Conservation (phyloP, 192 early-diverging fungal genomes). For the Dimargaris cristalligena region DNA sequence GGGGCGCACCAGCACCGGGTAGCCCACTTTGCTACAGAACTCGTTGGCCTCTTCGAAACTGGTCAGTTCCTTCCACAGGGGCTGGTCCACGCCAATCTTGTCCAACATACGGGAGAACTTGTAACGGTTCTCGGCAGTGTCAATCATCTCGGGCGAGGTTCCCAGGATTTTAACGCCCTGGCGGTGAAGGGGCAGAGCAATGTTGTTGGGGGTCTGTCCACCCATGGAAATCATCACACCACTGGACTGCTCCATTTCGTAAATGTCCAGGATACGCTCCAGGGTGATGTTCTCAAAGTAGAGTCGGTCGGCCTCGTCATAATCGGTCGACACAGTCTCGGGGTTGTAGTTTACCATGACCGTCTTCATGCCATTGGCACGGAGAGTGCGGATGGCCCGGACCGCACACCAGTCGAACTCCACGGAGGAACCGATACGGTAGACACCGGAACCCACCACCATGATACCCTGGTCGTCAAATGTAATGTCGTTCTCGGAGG, state of each 20-base stretch:
- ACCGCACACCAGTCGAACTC: constrained; percentile 99
- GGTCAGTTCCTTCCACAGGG: constrained; percentile 91
- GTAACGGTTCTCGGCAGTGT: constrained; percentile 92
- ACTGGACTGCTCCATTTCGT: constrained; percentile 69
- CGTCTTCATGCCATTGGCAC: constrained; percentile 73
- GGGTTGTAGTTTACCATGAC: constrained; percentile 99
- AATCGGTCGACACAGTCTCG: constrained; percentile 98
- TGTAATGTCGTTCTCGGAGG: constrained; percentile 72
- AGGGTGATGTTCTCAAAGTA: constrained; percentile 94
- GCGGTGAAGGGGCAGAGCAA: constrained; percentile 77
- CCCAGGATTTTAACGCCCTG: constrained; percentile 89
- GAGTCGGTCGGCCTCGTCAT: constrained; percentile 91
- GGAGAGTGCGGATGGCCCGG: constrained; percentile 83
- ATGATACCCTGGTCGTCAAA: constrained; percentile 81
- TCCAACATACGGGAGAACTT: constrained; percentile 96
- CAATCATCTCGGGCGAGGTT: constrained; percentile 93
- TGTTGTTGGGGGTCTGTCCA: constrained; percentile 96
- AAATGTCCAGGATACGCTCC: constrained; percentile 93
- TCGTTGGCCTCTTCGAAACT: constrained; percentile 63
- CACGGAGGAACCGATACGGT: constrained; percentile 95
- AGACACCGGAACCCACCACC: constrained; percentile 95
- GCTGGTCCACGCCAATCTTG: constrained; percentile 93
- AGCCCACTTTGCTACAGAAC: constrained; percentile 81
- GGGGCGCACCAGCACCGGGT: constrained; percentile 90
- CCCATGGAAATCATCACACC: constrained; percentile 93